These are phyloP conservation scores for Chaetomidium leptoderma DNA, from an alignment of 495 filamentous ascomycete species.

Conservation along the genomic window DNA sequence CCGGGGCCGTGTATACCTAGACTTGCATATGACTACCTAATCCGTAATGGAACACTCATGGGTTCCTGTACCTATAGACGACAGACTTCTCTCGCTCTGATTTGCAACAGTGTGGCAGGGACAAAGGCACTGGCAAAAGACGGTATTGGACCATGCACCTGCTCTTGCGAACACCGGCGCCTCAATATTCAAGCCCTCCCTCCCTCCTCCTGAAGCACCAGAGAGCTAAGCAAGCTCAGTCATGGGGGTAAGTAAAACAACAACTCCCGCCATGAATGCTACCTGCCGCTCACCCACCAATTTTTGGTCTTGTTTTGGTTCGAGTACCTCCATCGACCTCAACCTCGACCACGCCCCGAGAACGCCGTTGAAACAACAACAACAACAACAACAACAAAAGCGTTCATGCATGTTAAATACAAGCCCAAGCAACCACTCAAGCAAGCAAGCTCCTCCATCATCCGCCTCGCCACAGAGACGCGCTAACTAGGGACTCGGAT, in stretches of 20 bases:
- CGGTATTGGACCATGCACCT: not conserved
- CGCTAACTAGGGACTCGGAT: not conserved
- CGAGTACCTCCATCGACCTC: not conserved
- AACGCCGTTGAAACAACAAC: not conserved
- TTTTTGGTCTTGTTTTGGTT: not conserved
- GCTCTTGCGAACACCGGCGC: not conserved
- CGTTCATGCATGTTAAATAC: slow-evolving; percentile 9
- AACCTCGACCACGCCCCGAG: not conserved
- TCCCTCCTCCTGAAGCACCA: too few species aligned
- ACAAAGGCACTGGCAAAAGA: not conserved
- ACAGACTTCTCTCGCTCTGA: not conserved
- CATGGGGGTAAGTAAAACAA: not conserved
- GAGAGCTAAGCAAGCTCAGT: not conserved
- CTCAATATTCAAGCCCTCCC: not conserved
- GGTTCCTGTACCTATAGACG: not conserved
- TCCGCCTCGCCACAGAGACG: slow-evolving; percentile 1
- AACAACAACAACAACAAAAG: too few species aligned
- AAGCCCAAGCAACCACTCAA: not conserved
- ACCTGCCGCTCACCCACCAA: not conserved
- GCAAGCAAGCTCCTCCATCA: not conserved
- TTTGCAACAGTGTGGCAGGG: too few species aligned
- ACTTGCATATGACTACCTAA: not conserved
- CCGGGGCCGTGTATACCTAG: not conserved
- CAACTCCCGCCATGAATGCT: not conserved
- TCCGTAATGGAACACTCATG: not conserved